phyloP scores from a whole-genome alignment of 2,329 filamentous ascomycete genomes.

The Onygenales sp. region DNA sequence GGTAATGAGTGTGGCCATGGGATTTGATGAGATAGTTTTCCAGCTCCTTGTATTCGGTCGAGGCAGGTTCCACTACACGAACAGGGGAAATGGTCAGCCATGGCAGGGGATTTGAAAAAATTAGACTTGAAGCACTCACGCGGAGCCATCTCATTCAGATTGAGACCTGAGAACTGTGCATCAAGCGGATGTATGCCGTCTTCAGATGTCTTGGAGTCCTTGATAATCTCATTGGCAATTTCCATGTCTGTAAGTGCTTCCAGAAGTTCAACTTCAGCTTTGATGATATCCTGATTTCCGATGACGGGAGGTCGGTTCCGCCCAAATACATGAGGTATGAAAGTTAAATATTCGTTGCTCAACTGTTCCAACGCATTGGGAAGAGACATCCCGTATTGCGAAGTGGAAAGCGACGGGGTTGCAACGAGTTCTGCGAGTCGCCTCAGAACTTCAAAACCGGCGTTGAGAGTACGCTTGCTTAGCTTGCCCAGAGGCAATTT shows the following conservation, averaged over 20 bases:
- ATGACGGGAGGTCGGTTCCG: slow-evolving; percentile 65
- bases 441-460: slow-evolving; percentile 69
- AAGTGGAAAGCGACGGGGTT: slow-evolving; percentile 34
- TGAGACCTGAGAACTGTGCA: slow-evolving; percentile 60
- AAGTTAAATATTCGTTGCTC: slow-evolving; percentile 70
- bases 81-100: neutral
- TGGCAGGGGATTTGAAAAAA: neutral
- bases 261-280: slow-evolving; percentile 68
- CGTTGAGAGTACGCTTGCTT: slow-evolving; percentile 65
- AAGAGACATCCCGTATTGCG: slow-evolving; percentile 30
- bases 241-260: slow-evolving; percentile 81
- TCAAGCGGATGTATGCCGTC: slow-evolving; percentile 55
- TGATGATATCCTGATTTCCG: slow-evolving; percentile 45
- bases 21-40: slow-evolving; percentile 58
- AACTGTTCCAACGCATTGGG: slow-evolving; percentile 47
- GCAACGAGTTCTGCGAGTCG: slow-evolving; percentile 60
- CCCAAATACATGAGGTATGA: slow-evolving; percentile 75
- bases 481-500: slow-evolving; percentile 80
- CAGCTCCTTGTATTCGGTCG: slow-evolving; percentile 57
- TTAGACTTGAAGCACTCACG: slow-evolving; percentile 19
- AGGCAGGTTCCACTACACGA: slow-evolving; percentile 41
- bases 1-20: slow-evolving; percentile 56
- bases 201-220: slow-evolving; percentile 46
- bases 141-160: slow-evolving; percentile 66
- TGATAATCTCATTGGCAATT: slow-evolving; percentile 68